Conservation (phyloP, 768 basidiomycete species). For the Auricularia cornea region DNA sequence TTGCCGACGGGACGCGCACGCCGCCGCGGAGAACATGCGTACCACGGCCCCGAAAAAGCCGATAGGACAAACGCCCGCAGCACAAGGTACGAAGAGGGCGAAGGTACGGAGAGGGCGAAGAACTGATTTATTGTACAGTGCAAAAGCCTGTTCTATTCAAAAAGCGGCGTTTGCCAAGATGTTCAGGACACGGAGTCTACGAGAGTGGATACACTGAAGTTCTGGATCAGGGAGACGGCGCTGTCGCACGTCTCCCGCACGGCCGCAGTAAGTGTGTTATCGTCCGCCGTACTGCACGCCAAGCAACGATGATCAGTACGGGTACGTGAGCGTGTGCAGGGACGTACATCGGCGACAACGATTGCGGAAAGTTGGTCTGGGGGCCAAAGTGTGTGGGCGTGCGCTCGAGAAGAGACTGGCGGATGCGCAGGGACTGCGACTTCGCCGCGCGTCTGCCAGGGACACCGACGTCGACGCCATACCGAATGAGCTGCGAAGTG, state of each 20-base stretch:
- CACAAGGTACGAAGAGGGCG: too few relatives aligned
- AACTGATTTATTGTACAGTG: too few relatives aligned
- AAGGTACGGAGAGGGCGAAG: too few relatives aligned
- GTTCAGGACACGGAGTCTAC: neutral
- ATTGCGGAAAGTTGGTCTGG: neutral
- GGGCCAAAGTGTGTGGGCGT: neutral
- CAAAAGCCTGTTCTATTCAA: too few relatives aligned
- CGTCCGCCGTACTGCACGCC: neutral
- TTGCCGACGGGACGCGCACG: too few relatives aligned
- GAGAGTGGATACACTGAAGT: neutral
- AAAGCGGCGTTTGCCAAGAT: neutral
- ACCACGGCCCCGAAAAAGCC: too few relatives aligned
- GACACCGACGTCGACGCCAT: constrained; percentile 22
- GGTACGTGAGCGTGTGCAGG: neutral
- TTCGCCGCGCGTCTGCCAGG: neutral
- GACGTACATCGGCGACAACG: neutral
- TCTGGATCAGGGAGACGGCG: neutral
- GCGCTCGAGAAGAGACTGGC: neutral
- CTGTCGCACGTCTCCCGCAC: neutral
- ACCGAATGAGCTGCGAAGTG: constrained; percentile 62
- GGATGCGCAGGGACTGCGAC: neutral
- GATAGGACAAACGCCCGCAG: too few relatives aligned
- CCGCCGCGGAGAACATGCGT: too few relatives aligned
- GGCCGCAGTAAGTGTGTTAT: neutral
- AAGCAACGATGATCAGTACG: neutral